A percentile compares a stretch with the other conserved stretches of the same genome.
These are phyloP conservation scores for Dendrobium chrysotoxum DNA, from an alignment of 106 monocot species.

Conservation along the genomic window DNA sequence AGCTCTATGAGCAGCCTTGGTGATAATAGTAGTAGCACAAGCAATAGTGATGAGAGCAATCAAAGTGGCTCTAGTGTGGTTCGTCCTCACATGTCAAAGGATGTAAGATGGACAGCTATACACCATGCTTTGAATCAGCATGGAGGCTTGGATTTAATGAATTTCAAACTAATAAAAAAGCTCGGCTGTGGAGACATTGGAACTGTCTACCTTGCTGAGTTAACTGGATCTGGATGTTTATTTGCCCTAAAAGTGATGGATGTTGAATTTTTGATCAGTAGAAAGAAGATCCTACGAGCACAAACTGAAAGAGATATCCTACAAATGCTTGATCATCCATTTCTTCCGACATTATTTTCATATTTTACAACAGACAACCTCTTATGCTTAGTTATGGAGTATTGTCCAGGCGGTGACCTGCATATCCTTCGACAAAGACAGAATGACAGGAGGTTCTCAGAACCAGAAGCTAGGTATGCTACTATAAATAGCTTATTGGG, in stretches of 20 bases:
- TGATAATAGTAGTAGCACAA: conserved; percentile 62
- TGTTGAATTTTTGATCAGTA: conserved; percentile 63
- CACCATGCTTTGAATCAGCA: conserved; percentile 41
- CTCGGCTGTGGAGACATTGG: conserved; percentile 94
- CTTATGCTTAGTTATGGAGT: conserved; percentile 87
- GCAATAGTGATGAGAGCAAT: conserved; percentile 61
- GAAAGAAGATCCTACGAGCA: conserved; percentile 76
- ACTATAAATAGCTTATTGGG: conserved; percentile 4
- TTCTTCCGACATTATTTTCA: conserved; percentile 69
- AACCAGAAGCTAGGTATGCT: conserved; percentile 73
- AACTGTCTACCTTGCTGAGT: conserved; percentile 85
- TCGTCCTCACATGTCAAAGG: conserved; percentile 16
- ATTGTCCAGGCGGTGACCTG: conserved; percentile 87
- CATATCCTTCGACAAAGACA: conserved; percentile 84
- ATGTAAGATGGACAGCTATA: conserved; percentile 33
- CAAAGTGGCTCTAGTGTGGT: conserved; percentile 24
- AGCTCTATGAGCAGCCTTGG: conserved; percentile 72
- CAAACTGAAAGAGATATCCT: conserved; percentile 89
- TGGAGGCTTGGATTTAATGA: conserved; percentile 57
- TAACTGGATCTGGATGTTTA: conserved; percentile 48
- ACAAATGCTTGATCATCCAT: conserved; percentile 88
- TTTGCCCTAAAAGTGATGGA: conserved; percentile 96
- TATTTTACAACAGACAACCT: conserved; percentile 80
- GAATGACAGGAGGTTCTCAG: conserved; percentile 51
- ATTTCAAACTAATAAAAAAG: conserved; percentile 69